A percentile compares a stretch with the other conserved stretches of the same genome.
Evolutionary conservation across 176 grass and related monocot species (phyloP).

Genomic region (Eragrostis nindensis): DNA sequence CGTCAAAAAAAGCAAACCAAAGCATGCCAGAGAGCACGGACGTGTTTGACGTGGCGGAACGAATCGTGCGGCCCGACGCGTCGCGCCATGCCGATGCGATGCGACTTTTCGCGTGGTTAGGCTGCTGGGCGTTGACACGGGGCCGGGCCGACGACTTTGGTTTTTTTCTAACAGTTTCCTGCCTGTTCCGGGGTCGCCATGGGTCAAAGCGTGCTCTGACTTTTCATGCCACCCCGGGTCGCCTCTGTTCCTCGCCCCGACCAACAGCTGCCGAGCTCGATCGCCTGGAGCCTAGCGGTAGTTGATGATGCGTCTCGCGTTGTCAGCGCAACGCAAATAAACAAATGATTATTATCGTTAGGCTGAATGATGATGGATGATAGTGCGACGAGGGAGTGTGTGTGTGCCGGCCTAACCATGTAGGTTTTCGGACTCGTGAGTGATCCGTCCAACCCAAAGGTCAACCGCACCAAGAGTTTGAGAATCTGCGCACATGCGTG

Average conservation of each 20-base stretch:
- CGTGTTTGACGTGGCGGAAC: constrained; percentile 16
- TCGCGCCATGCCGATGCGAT: neutral
- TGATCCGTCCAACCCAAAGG: constrained; percentile 29
- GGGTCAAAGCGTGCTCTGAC: constrained; percentile 40
- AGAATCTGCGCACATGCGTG: neutral
- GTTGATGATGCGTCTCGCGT: constrained; percentile 5
- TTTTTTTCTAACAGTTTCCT: neutral
- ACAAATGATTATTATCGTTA: neutral
- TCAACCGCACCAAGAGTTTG: constrained; percentile 27
- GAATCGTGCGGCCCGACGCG: neutral
- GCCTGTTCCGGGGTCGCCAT: constrained; percentile 1
- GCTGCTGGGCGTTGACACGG: constrained; percentile 44
- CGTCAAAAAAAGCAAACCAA: neutral
- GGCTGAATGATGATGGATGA: neutral
- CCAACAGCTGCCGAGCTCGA: constrained; percentile 26
- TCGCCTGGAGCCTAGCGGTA: constrained; percentile 11
- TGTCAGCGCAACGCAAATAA: neutral
- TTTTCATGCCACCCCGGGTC: constrained; percentile 23
- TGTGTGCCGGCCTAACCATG: constrained; percentile 45
- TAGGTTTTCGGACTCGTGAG: constrained; percentile 5
- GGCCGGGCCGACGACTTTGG: neutral
- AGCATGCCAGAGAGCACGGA: neutral
- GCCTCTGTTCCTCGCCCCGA: neutral
- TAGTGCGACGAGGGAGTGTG: neutral
- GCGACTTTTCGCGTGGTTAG: constrained; percentile 20